A percentile compares a stretch with the other conserved stretches of the same genome.
phyloP scores from a whole-genome alignment of 208 protist species.

The Trypanosoma congolense region DNA sequence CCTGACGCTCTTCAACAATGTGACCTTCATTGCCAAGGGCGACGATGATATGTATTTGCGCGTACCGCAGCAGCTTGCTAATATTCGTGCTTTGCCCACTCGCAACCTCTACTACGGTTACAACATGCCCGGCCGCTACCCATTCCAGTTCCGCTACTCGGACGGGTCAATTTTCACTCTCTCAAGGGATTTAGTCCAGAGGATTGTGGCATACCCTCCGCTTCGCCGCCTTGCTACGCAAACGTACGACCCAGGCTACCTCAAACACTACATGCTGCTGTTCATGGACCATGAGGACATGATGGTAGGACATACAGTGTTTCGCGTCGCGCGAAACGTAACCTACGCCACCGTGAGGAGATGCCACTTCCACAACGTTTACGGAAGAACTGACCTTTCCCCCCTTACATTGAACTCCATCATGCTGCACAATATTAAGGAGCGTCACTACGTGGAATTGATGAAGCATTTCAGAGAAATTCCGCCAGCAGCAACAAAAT shows the following conservation, averaged over 20 bases:
- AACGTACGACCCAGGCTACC: not conserved
- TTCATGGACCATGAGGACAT: slow-evolving; percentile 8
- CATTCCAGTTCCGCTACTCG: slow-evolving; percentile 1
- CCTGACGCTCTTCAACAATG: not conserved
- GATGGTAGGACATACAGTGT: slow-evolving; percentile 5
- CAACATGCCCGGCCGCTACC: slow-evolving; percentile 2
- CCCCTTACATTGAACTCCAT: not conserved
- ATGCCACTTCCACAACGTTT: slow-evolving; percentile 8
- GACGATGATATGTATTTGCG: slow-evolving; percentile 5
- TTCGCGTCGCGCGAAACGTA: not conserved
- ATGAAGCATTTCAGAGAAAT: not conserved
- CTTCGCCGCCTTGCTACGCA: not conserved
- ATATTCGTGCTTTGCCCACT: not conserved
- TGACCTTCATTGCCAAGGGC: not conserved
- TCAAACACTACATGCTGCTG: not conserved
- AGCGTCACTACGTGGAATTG: not conserved
- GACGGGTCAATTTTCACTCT: slow-evolving; percentile 2
- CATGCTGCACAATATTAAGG: slow-evolving; percentile 3
- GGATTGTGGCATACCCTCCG: not conserved
- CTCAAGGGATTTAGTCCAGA: not conserved
- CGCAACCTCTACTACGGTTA: slow-evolving; percentile 1
- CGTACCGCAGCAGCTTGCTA: slow-evolving; percentile 5
- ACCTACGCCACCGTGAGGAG: slow-evolving; percentile 1
- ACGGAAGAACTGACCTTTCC: slow-evolving; percentile 1
- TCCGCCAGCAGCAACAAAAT: not conserved